Base-by-base conservation (phyloP, 257 asterid species). In the Buddleja alternifolia region DNA sequence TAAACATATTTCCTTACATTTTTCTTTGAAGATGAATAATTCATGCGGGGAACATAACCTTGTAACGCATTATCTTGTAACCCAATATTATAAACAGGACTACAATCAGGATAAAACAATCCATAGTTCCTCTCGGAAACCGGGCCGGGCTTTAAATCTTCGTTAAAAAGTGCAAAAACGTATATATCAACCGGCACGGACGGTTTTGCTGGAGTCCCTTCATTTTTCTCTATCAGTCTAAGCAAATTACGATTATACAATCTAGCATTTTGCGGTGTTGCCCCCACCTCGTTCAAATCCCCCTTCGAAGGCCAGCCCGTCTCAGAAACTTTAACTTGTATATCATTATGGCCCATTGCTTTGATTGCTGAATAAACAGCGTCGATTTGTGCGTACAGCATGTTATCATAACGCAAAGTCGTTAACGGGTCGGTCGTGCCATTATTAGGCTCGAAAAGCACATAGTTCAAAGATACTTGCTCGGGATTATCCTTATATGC, bases 271-370 rank as follows among this genome's bases (percentile, higher is more conserved):
- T 86, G 88, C 1, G 72, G 80, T 7, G 93, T 84, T 0, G 99
- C 98, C 73, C 98, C 99, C n/a, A 75, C 83, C 83, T 94, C 99
- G 17, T 76, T 48, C 0, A 76, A 59, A 23, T 94, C 98, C 66
- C 98, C 99, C 63, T 84, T 84, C 0, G 98, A 94, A 0, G 99
- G 98, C 99, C 99, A 94, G 0, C 99, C 99, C 0, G 98, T 94
- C 80, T 94, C 99, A 0, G 98, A 91, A 58, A 94, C 88, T 60
- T 87, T 81, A 15, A 91, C 95, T 36, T 59, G 84, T 44, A 89
- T 52, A 53, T 91, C 85, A 0, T 72, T 61, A 40, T 83, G 84
- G 10, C 97, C 97, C 87, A 87, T 46, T 15, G 89, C 90, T 63
- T 81, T 82, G 44, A 94, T 86, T 1, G 99, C 98, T 1, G 97